Evolutionary conservation across 768 basidiomycete genomes (phyloP).

Genomic region (Suillus paluster): DNA sequence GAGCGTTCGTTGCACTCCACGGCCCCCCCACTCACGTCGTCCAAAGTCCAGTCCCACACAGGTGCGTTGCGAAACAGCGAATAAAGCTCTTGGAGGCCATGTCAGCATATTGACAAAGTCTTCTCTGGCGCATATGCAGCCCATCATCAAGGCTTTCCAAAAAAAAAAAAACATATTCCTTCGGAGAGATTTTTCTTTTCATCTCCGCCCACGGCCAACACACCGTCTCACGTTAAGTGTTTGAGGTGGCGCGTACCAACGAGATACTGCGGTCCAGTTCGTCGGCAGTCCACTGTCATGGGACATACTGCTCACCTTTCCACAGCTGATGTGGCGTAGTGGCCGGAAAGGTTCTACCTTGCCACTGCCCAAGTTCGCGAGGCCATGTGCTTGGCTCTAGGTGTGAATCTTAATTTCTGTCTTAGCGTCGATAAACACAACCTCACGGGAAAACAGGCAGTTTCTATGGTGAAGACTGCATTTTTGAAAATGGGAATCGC

Average conservation of each 20-base stretch:
- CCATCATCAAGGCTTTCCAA: constrained; percentile 67
- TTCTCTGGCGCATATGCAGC: constrained; percentile 70
- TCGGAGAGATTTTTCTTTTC: constrained; percentile 78
- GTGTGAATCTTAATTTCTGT: constrained; percentile 33
- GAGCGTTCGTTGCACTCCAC: constrained; percentile 15
- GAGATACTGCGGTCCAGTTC: constrained; percentile 84
- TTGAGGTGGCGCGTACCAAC: constrained; percentile 76
- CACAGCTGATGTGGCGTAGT: constrained; percentile 69
- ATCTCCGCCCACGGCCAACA: constrained; percentile 68
- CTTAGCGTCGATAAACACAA: constrained; percentile 54
- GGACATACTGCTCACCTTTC: constrained; percentile 10
- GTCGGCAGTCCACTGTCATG: constrained; percentile 19
- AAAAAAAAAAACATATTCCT: constrained; percentile 55
- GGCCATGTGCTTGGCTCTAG: constrained; percentile 28
- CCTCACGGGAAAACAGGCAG: constrained; percentile 58
- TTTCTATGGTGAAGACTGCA: constrained; percentile 54
- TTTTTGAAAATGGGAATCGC: constrained; percentile 70
- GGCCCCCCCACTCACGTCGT: constrained; percentile 1
- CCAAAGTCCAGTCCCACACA: constrained; percentile 81
- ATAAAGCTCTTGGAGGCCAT: constrained; percentile 58
- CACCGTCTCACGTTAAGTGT: constrained; percentile 57
- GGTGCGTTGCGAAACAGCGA: constrained; percentile 29
- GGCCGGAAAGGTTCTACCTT: constrained; percentile 79
- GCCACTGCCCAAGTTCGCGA: constrained; percentile 66
- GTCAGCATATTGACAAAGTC: constrained; percentile 62